Evolutionary conservation across 306 rosid genomes (phyloP), one percentile per base, ranked within the genome.

Genomic region (Fagus crenata): DNA sequence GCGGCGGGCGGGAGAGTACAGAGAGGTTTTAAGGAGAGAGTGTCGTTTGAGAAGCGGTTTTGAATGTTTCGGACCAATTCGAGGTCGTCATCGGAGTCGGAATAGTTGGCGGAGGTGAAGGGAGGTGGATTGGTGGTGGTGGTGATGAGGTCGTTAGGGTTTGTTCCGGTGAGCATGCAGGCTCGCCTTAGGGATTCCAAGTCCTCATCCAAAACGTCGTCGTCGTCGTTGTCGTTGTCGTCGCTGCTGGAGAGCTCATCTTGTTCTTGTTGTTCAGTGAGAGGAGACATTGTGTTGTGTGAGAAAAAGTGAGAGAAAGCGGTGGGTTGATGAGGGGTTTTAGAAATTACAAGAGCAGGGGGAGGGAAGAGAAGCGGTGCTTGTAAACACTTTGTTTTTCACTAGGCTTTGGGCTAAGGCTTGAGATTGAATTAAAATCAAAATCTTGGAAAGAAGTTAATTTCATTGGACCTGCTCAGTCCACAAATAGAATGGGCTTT

Each of bases 111-210:
- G 49, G 67, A 1, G 46, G 78, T 35, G 32, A 41, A 6, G 5
- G 82, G 3, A 4, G 59, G 31, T 7, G 35, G 37, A 18, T 58
- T 58, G 4, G 15, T 17, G 49, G 28, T 14, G 64, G 22, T 58
- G 9, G 15, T 17, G 51, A 31, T n/a, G 53, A 67, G 12, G 22
- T 64, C 81, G 6, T 59, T 82, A 49, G 81, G 86, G 63, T 72
- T 67, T 1, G 67, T 28, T 36, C 84, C 90, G 17, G 75, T 53
- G 77, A 80, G 71, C 79, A n/a, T 83, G 75, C 95, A 91, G 42
- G 96, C 97, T 71, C 88, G 85, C 5, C 88, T 54, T 17, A 93
- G 85, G 14, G 91, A 87, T 37, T 90, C 93, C 84, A 93, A 73
- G 83, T 93, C 98, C 69, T 89, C 89, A 49, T 89, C 79, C 65